Percentiles rank a stretch among this genome's conserved stretches.
These are phyloP conservation scores for Xylaria sp. DNA, from an alignment of 495 filamentous ascomycete species.

Conservation along the genomic window DNA sequence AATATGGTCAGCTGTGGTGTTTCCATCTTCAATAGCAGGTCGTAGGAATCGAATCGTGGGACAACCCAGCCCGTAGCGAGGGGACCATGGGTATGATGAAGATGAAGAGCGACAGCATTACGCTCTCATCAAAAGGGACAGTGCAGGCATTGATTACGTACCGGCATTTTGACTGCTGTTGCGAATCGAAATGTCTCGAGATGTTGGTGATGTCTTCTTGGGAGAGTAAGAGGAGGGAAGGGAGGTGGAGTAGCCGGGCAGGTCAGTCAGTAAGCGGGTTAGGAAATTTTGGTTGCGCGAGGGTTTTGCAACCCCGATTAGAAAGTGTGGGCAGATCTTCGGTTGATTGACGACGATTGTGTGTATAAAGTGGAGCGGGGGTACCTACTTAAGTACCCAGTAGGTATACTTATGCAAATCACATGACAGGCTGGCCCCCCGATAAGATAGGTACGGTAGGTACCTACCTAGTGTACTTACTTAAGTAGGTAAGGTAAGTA, in stretches of 20 bases:
- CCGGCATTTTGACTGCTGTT: slow-evolving; percentile 81
- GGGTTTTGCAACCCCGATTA: slow-evolving; percentile 46
- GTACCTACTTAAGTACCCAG: no score
- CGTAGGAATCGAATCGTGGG: not conserved
- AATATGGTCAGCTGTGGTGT: slow-evolving; percentile 30
- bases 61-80: not conserved
- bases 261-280: slow-evolving; percentile 30
- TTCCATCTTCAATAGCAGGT: not conserved
- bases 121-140: not conserved
- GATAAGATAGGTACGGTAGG: no score
- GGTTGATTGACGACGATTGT: slow-evolving; percentile 26
- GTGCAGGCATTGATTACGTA: slow-evolving; percentile 53
- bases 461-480: no score
- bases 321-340: slow-evolving; percentile 47
- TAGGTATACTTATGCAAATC: not conserved
- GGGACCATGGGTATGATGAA: not conserved
- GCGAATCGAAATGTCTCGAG: slow-evolving; percentile 49
- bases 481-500: not conserved
- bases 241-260: slow-evolving; percentile 40
- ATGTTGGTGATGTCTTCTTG: slow-evolving; percentile 48
- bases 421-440: not conserved
- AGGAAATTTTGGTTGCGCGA: slow-evolving; percentile 39
- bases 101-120: not conserved
- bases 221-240: slow-evolving; percentile 30
- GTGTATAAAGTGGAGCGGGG: slow-evolving; percentile 10